phyloP scores from a whole-genome alignment of 495 filamentous ascomycete species.

The Astrothelium macrocarpum region DNA sequence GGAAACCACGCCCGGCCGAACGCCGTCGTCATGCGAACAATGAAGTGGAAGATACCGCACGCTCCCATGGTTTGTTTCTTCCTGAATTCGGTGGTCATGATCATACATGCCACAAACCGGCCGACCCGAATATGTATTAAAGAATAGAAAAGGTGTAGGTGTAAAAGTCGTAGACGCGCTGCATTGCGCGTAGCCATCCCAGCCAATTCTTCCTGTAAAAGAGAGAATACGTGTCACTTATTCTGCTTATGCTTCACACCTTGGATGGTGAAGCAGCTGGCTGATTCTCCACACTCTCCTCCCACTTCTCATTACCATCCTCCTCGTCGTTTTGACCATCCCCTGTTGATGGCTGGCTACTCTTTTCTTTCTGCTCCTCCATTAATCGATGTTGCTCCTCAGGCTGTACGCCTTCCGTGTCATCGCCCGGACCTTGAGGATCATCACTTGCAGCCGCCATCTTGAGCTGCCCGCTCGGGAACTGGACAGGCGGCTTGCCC shows the following conservation, averaged over 20 bases:
- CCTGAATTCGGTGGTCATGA: not conserved
- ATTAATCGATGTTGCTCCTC: slow-evolving; percentile 14
- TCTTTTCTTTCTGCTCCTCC: slow-evolving; percentile 10
- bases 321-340: slow-evolving; percentile 2
- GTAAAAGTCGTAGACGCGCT: not conserved
- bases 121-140: not conserved
- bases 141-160: not conserved
- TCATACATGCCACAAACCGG: not conserved
- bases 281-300: slow-evolving; percentile 3
- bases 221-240: not conserved
- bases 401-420: slow-evolving; percentile 6
- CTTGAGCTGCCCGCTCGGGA: slow-evolving; percentile 11
- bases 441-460: slow-evolving; percentile 17
- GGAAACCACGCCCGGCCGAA: not conserved
- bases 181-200: not conserved
- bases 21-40: not conserved
- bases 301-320: slow-evolving; percentile 1
- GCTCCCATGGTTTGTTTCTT: not conserved
- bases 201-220: too few relatives aligned
- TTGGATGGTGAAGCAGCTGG: not conserved
- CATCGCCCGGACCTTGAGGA: slow-evolving; percentile 16
- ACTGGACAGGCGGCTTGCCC: slow-evolving; percentile 11
- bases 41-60: not conserved
- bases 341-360: not conserved
- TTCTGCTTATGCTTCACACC: not conserved